Percentiles rank a stretch among this genome's conserved stretches.
These are phyloP conservation scores for Orbilia javanica DNA, from an alignment of 2,329 filamentous ascomycete genomes.

Conservation along the genomic window DNA sequence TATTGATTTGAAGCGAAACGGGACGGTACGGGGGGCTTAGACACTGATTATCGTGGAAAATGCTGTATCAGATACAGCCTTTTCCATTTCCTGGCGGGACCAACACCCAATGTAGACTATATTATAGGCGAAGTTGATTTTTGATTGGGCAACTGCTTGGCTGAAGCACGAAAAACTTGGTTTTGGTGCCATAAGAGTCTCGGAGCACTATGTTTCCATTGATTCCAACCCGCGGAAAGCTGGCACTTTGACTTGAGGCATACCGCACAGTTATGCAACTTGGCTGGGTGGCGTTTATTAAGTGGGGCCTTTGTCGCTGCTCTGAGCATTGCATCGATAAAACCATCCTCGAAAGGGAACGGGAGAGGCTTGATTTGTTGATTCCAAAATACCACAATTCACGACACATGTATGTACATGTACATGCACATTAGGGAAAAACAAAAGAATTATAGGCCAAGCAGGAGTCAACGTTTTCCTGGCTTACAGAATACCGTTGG, in stretches of 20 bases:
- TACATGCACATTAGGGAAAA: background rate
- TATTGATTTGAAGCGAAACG: background rate
- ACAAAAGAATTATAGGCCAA: too few species aligned
- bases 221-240: slow-evolving; percentile 4
- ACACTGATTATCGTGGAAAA: background rate
- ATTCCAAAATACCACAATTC: background rate
- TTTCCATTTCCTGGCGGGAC: background rate
- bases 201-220: background rate
- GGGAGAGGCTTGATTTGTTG: background rate
- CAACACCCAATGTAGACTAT: background rate
- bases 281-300: slow-evolving; percentile 12
- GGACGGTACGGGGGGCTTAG: background rate
- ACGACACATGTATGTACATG: too few species aligned
- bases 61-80: background rate
- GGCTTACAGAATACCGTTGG: background rate
- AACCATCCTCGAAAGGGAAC: too few species aligned
- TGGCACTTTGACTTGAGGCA: background rate
- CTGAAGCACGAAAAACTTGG: background rate
- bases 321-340: background rate
- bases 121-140: background rate
- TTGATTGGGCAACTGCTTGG: background rate
- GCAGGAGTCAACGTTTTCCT: background rate
- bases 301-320: background rate
- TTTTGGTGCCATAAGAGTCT: background rate
- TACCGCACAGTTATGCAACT: too few species aligned